phyloP scores from a whole-genome alignment of 768 basidiomycete species.

The Candolleomyces eurysporus region DNA sequence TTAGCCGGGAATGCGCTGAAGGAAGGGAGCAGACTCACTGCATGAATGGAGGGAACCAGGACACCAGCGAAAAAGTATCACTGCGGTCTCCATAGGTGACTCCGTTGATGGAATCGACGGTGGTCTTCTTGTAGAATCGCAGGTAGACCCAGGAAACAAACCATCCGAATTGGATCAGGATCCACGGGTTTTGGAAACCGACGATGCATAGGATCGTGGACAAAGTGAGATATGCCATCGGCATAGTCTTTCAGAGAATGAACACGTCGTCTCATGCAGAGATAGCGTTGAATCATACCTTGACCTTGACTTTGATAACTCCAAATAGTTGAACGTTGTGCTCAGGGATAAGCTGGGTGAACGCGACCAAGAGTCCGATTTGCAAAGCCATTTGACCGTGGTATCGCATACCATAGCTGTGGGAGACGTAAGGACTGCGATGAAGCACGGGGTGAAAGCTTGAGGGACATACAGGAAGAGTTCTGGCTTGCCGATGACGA shows the following conservation, averaged over 20 bases:
- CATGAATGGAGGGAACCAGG: conserved; percentile 95
- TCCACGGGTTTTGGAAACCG: conserved; percentile 87
- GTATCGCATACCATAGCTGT: conserved; percentile 84
- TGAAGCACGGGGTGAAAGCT: conserved; percentile 4
- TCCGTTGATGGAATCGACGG: conserved; percentile 60
- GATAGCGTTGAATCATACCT: conserved; percentile 49
- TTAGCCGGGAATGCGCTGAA: not conserved
- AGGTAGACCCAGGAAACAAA: conserved; percentile 94
- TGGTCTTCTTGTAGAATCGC: conserved; percentile 92
- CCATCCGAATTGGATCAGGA: conserved; percentile 99
- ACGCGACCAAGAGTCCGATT: conserved; percentile 87
- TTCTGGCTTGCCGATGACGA: conserved; percentile 66
- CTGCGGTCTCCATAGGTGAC: conserved; percentile 86
- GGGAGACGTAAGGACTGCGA: conserved; percentile 10
- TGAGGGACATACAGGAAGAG: conserved; percentile 66
- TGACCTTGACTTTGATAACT: conserved; percentile 81
- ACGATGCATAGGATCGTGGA: conserved; percentile 83
- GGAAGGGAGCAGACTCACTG: conserved; percentile 57
- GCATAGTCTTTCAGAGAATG: conserved; percentile 60
- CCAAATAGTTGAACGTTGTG: conserved; percentile 95
- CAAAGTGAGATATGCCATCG: conserved; percentile 91
- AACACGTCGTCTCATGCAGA: not conserved
- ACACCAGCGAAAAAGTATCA: conserved; percentile 92
- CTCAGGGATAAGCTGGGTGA: conserved; percentile 97
- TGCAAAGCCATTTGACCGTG: conserved; percentile 94